Conservation (phyloP, 352 stramenopile species). For the Saprolegnia diclina region DNA sequence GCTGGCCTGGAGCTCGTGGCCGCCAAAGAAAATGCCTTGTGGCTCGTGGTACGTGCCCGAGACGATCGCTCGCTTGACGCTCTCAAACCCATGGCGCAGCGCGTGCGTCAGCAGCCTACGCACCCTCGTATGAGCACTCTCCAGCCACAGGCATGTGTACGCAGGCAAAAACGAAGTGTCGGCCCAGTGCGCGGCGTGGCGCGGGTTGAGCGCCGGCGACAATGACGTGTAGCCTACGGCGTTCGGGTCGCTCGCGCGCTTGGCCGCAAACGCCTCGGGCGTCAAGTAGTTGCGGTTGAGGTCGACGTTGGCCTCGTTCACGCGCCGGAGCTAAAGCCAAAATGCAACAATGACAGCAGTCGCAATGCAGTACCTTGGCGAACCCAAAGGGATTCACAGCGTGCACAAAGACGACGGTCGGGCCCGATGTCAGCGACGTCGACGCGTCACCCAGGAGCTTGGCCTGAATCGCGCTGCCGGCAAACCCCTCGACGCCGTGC, state of each 20-base stretch:
- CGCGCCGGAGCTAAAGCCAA: slow-evolving; percentile 63
- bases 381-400: slow-evolving; percentile 92
- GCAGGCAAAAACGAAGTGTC: slow-evolving; percentile 43
- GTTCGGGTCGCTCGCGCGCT: slow-evolving; percentile 61
- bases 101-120: slow-evolving; percentile 18
- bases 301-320: slow-evolving; percentile 93
- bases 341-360: no score
- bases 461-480: slow-evolving; percentile 76
- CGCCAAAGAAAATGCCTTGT: slow-evolving; percentile 82
- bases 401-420: slow-evolving; percentile 89
- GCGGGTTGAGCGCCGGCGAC: slow-evolving; percentile 62
- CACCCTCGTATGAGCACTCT: not conserved
- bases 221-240: slow-evolving; percentile 70
- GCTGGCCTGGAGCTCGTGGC: slow-evolving; percentile 62
- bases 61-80: slow-evolving; percentile 79
- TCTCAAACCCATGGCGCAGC: slow-evolving; percentile 35
- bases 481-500: slow-evolving; percentile 78
- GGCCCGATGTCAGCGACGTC: slow-evolving; percentile 27
- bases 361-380: slow-evolving; percentile 34
- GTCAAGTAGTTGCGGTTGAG: slow-evolving; percentile 90
- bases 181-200: not conserved
- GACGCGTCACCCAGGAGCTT: slow-evolving; percentile 34
- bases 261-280: slow-evolving; percentile 40
- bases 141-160: slow-evolving; percentile 23
- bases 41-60: slow-evolving; percentile 86